A percentile compares a stretch with the other conserved stretches of the same genome.
phyloP scores from a whole-genome alignment of 306 rosid species.

The Corylus heterophylla region DNA sequence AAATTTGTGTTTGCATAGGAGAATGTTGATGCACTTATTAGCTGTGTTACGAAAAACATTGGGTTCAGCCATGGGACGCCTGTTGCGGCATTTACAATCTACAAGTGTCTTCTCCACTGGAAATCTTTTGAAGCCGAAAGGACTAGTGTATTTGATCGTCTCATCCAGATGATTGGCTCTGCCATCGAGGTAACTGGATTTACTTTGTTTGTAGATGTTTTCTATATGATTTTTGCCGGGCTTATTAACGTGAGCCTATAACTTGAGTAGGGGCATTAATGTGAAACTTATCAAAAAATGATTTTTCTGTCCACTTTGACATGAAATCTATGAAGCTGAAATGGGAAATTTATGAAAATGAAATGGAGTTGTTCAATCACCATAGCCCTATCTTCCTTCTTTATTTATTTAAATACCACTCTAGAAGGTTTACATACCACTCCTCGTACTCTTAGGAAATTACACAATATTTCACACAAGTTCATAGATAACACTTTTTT shows the following conservation, averaged over 20 bases:
- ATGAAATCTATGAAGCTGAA: too few species aligned
- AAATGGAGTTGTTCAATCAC: too few species aligned
- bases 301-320: too few species aligned
- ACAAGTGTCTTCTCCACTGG: slow-evolving; percentile 98
- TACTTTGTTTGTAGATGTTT: slow-evolving; percentile 15
- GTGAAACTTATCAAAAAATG: not conserved
- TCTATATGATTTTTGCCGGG: not conserved
- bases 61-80: slow-evolving; percentile 95
- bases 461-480: too few species aligned
- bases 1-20: slow-evolving; percentile 52
- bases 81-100: slow-evolving; percentile 92
- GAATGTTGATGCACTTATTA: slow-evolving; percentile 87
- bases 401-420: too few species aligned
- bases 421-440: too few species aligned
- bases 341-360: too few species aligned
- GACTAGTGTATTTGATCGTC: slow-evolving; percentile 98
- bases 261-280: too few species aligned
- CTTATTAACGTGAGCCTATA: too few species aligned
- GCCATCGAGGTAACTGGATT: slow-evolving; percentile 76
- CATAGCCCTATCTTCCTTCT: too few species aligned
- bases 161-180: slow-evolving; percentile 97
- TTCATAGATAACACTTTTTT: too few species aligned
- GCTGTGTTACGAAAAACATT: slow-evolving; percentile 75
- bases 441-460: too few species aligned
- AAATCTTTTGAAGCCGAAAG: slow-evolving; percentile 99